Conservation (phyloP, 169 alveolate genomes). For the Eimeria sp. region DNA sequence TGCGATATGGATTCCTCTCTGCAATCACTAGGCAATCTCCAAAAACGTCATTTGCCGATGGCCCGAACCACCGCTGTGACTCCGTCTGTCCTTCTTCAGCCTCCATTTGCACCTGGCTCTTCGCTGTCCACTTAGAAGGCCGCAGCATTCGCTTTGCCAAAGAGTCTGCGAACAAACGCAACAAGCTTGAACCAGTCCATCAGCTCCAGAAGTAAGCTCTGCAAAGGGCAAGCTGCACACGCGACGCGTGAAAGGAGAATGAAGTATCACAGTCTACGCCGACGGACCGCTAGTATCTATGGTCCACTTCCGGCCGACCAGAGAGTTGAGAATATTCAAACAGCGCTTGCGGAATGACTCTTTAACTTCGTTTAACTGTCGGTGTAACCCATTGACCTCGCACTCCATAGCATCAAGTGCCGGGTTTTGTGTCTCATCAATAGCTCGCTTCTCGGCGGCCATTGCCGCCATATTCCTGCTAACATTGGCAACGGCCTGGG, state of each 20-base stretch:
- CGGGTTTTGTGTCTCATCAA: constrained; percentile 36
- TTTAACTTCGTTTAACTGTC: constrained; percentile 29
- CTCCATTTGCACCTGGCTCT: constrained; percentile 42
- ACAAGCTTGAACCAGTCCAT: not conserved
- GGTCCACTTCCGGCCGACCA: constrained; percentile 55
- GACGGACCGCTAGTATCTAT: constrained; percentile 62
- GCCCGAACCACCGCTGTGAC: constrained; percentile 48
- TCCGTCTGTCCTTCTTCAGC: constrained; percentile 2
- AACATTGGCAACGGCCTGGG: constrained; percentile 33
- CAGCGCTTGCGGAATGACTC: constrained; percentile 43
- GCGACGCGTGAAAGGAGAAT: not conserved
- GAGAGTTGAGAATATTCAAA: constrained; percentile 11
- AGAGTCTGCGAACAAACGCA: constrained; percentile 43
- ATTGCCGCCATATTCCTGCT: constrained; percentile 59
- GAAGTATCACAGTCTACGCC: not conserved
- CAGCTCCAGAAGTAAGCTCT: not conserved
- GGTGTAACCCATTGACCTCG: constrained; percentile 28
- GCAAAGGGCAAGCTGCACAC: not conserved
- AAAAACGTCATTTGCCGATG: constrained; percentile 66
- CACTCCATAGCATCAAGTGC: constrained; percentile 29
- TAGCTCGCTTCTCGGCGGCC: constrained; percentile 22
- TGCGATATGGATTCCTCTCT: constrained; percentile 47
- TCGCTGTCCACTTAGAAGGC: constrained; percentile 37
- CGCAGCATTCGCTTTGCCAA: constrained; percentile 54
- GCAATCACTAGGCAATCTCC: constrained; percentile 51